phyloP scores from a whole-genome alignment of 2,329 filamentous ascomycete species.

The Verticillium nonalfalfae region DNA sequence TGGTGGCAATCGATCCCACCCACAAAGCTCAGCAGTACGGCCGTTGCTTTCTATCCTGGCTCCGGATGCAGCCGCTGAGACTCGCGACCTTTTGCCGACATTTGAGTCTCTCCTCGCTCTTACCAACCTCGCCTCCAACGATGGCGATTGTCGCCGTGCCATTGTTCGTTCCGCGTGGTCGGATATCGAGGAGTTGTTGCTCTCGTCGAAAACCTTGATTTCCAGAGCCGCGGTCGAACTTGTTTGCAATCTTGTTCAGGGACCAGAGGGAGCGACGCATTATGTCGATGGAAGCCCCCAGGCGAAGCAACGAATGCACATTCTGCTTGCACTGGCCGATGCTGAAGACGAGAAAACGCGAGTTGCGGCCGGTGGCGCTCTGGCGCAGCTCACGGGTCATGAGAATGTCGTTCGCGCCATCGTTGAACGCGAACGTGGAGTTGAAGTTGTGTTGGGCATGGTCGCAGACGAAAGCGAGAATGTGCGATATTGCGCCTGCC shows the following conservation, averaged over 20 bases:
- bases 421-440: conserved; percentile 62
- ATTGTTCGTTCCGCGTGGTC: conserved; percentile 72
- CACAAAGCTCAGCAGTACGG: conserved; percentile 74
- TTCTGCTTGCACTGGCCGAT: conserved; percentile 82
- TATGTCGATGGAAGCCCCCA: conserved; percentile 63
- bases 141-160: conserved; percentile 56
- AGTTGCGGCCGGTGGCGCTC: conserved; percentile 77
- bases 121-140: conserved; percentile 84
- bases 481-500: conserved; percentile 65
- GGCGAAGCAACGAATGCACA: conserved; percentile 69
- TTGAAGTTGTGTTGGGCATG: conserved; percentile 72
- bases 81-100: conserved; percentile 74
- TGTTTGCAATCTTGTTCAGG: conserved; percentile 81
- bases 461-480: conserved; percentile 69
- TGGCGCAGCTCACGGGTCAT: conserved; percentile 77
- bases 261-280: conserved; percentile 57
- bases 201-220: conserved; percentile 69
- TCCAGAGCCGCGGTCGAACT: conserved; percentile 82
- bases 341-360: conserved; percentile 75
- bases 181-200: conserved; percentile 74
- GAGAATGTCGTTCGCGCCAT: conserved; percentile 69
- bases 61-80: conserved; percentile 54
- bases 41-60: conserved; percentile 71
- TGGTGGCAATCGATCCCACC: conserved; percentile 64
- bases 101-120: conserved; percentile 90